A percentile compares a stretch with the other conserved stretches of the same genome.
Evolutionary conservation across 108 stramenopile genomes (phyloP).

Genomic region (Discostella stelligeroides): DNA sequence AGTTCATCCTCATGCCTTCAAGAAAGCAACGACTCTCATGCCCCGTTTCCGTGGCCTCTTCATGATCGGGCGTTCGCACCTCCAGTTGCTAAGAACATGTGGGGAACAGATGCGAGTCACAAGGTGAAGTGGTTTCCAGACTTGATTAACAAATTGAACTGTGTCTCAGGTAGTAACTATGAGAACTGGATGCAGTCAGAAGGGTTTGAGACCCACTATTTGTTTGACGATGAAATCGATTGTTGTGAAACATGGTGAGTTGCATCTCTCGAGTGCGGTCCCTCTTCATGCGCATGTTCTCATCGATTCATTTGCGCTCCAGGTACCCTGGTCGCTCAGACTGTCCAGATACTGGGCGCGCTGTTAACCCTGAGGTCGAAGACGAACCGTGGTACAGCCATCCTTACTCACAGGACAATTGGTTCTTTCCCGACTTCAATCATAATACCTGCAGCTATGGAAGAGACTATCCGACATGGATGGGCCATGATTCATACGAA

Average conservation of each 20-base stretch:
- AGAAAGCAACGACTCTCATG: slow-evolving; percentile 11
- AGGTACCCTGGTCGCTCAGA: slow-evolving; percentile 4
- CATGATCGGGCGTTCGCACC: slow-evolving; percentile 12
- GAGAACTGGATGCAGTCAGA: slow-evolving; percentile 16
- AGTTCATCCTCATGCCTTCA: slow-evolving; percentile 8
- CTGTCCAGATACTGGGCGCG: slow-evolving; percentile 5
- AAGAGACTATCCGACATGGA: slow-evolving; percentile 18
- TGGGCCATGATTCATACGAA: slow-evolving; percentile 15
- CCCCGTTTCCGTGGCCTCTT: slow-evolving; percentile 11
- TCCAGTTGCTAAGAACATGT: neutral
- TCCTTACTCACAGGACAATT: slow-evolving; percentile 19
- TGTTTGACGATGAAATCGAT: neutral
- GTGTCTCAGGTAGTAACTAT: slow-evolving; percentile 12
- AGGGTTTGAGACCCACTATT: slow-evolving; percentile 6
- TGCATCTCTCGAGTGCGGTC: neutral
- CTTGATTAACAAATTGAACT: slow-evolving; percentile 19
- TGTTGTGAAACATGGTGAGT: slow-evolving; percentile 19
- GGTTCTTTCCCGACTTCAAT: slow-evolving; percentile 10
- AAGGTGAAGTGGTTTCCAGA: neutral
- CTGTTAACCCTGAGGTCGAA: slow-evolving; percentile 7
- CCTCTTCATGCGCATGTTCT: neutral
- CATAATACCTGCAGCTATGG: slow-evolving; percentile 14
- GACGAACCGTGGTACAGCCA: slow-evolving; percentile 15
- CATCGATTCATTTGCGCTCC: neutral
- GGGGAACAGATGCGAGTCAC: neutral